Percentiles rank a stretch among this genome's conserved stretches.
Conservation (phyloP, 495 filamentous ascomycete species). For the Aspergillus hancockii region DNA sequence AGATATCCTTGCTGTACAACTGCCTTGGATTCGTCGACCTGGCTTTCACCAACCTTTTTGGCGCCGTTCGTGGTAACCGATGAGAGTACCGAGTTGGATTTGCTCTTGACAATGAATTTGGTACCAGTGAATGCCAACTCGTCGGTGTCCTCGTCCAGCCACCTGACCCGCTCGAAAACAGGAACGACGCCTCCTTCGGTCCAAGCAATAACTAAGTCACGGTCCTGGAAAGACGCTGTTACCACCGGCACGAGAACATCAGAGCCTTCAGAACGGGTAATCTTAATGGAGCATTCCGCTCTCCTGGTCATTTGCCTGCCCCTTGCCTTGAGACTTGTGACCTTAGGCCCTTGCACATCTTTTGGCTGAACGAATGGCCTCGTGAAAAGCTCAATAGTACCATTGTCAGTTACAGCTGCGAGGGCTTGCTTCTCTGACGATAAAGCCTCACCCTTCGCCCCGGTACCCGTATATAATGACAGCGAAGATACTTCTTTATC, state of each 20-base stretch:
- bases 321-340: constrained; percentile 44
- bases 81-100: constrained; percentile 42
- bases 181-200: constrained; percentile 58
- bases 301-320: constrained; percentile 52
- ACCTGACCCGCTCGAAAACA: constrained; percentile 54
- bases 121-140: constrained; percentile 46
- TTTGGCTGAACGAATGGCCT: constrained; percentile 50
- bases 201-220: constrained; percentile 52
- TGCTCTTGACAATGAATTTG: constrained; percentile 49
- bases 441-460: constrained; percentile 7
- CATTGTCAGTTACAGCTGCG: constrained; percentile 54
- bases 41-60: constrained; percentile 58
- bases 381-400: constrained; percentile 57
- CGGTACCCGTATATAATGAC: constrained; percentile 30
- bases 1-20: constrained; percentile 56
- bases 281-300: constrained; percentile 50
- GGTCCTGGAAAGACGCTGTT: constrained; percentile 48
- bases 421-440: constrained; percentile 45
- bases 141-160: constrained; percentile 51
- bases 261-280: constrained; percentile 49
- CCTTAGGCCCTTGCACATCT: constrained; percentile 24
- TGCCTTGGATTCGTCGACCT: constrained; percentile 74
- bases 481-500: constrained; percentile 50
- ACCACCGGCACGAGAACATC: constrained; percentile 46
- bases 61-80: constrained; percentile 56